Evolutionary conservation across 2,329 filamentous ascomycete species (phyloP), one percentile per base, ranked within the genome.

Genomic region (Penicillium hesseltinei): DNA sequence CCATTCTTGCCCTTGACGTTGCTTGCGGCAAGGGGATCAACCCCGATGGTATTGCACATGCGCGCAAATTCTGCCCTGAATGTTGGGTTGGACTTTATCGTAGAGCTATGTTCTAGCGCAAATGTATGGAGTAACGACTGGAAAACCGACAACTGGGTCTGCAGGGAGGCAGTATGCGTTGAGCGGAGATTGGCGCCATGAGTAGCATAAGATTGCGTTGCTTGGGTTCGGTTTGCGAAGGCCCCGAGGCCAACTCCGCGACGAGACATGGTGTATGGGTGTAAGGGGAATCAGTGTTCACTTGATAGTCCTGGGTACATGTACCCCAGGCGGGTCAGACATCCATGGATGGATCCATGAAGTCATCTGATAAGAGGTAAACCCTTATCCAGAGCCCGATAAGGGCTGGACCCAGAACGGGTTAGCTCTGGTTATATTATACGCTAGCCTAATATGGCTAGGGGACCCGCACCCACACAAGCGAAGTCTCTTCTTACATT

Each of bases 61-160:
- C 93, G 91, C 3, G 94, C 93, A 72, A 99, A 99, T 76, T 99
- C 93, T 35, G 93, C 92, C 60, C 94, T 91, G 76, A 99, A 99
- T 9, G 86, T 88, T 6, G 94, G 94, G 73, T 97, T 92, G 2
- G 92, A 96, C 62, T 93, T 92, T 59, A 99, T 99, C 69, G 96
- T 94, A 71, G 92, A 92, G 66, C 89, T 90, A 81, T 99, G 94
- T 49, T 93, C 96, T 70, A 93, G 84, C 44, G 92, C 91, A 76
- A 99, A 99, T 75, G 95, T 92, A 78, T 97, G 92, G 6, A 99
- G 86, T 11, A 97, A 84, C 19, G 91, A 94, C 71, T 96, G 92
- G 82, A 99, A 99, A 70, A 97, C 92, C 64, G 92, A 88, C 61
- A 99, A 88, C 73, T 99, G 94, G 38, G 92, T 96, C 69, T 91